Base-by-base conservation (phyloP, 2,329 filamentous ascomycete genomes). In the Fusarium sp. region DNA sequence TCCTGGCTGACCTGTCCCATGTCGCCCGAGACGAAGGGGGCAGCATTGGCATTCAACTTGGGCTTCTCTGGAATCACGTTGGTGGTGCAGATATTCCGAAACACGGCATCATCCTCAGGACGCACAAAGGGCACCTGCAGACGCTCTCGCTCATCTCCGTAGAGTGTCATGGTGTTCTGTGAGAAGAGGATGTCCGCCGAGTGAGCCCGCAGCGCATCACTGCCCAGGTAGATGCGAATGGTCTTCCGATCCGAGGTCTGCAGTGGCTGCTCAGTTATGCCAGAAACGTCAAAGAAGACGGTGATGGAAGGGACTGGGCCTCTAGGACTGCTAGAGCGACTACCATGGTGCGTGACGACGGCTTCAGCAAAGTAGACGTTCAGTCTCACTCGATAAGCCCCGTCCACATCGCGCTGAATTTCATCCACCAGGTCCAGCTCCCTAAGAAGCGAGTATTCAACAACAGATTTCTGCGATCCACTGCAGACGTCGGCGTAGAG, bases 171-270 rank as follows among this genome's bases (percentile, higher is more conserved):
- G 72, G 93, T 92, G 79, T 98, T 98, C 73, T 95, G 94, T 0
- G 96, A 98, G 77, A 99, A 94, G 24, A 98, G 84, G 12, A 99
- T 88, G 80, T 98, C 96, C 27, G 94, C 96, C 74, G 93, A 97
- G 79, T 97, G 94, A 11, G 92, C 88, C 71, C 95, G 90, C 65
- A 99, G 86, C 16, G 94, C 90, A 81, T 98, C 96, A 79, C 94
- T 98, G 42, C 96, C 96, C 66, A 99, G 87, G 79, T 97, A 95
- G 60, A 98, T 92, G 73, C 95, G 93, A 65, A 98, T 94, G 11
- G 87, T 84, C 79, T 91, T 93, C 42, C 81, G 83, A 14, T 88
- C 86, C 7, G 63, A 62, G 10, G 38, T 33, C 27, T 73, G 69
- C 4, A 40, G 40, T 17, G 73, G 83, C 63, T 89, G 87, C 11